Evolutionary conservation across 2,329 filamentous ascomycete genomes (phyloP).

Genomic region (Aspergillus oerlinghausenensis): DNA sequence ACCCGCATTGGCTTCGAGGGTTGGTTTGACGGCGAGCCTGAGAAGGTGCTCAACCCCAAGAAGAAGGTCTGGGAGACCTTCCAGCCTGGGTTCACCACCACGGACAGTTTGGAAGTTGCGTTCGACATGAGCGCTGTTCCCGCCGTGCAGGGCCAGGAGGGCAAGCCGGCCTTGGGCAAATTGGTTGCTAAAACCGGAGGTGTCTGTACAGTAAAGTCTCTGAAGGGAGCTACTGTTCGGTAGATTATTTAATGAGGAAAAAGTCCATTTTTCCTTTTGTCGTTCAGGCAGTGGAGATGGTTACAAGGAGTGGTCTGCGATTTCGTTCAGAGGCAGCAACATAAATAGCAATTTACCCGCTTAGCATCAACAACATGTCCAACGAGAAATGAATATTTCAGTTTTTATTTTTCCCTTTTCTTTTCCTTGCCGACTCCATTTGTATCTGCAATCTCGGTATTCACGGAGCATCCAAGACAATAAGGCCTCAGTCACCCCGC

Average conservation of each 20-base stretch:
- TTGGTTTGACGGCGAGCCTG: slow-evolving; percentile 79
- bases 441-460: not conserved
- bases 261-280: not conserved
- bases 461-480: not conserved
- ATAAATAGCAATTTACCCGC: not conserved
- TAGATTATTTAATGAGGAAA: slow-evolving; percentile 43
- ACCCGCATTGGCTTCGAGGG: slow-evolving; percentile 91
- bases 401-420: not conserved
- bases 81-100: slow-evolving; percentile 94
- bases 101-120: slow-evolving; percentile 70
- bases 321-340: not conserved
- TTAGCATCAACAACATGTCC: slow-evolving; percentile 4
- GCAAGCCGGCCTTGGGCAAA: slow-evolving; percentile 52
- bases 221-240: slow-evolving; percentile 77
- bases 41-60: slow-evolving; percentile 94
- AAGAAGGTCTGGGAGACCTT: slow-evolving; percentile 99
- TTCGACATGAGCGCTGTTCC: slow-evolving; percentile 79
- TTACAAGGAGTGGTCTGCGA: not conserved
- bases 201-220: slow-evolving; percentile 73
- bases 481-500: not conserved
- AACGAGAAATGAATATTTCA: slow-evolving; percentile 8
- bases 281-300: not conserved
- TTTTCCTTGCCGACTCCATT: not conserved
- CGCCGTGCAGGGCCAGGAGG: slow-evolving; percentile 63
- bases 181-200: slow-evolving; percentile 74